These are phyloP conservation scores for Hemileccinum rubropunctum DNA, from an alignment of 768 basidiomycete species.

Conservation along the genomic window DNA sequence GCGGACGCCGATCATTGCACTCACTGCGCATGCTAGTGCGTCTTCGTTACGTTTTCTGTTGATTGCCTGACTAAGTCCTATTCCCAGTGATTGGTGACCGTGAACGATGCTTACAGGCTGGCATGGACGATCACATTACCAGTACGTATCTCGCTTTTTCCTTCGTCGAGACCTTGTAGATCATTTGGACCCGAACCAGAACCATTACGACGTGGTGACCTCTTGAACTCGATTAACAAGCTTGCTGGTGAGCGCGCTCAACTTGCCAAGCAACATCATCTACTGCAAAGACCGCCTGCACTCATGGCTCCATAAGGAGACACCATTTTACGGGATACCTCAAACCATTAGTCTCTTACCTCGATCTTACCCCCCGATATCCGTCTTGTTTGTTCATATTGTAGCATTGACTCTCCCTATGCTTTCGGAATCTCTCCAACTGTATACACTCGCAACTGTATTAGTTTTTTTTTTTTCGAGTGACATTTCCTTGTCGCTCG, in stretches of 20 bases:
- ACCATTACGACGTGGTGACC: slow-evolving; percentile 74
- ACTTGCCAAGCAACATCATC: slow-evolving; percentile 29
- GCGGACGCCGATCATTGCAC: slow-evolving; percentile 88
- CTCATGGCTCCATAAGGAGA: slow-evolving; percentile 24
- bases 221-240: slow-evolving; percentile 79
- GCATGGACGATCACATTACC: slow-evolving; percentile 82
- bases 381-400: slow-evolving; percentile 8
- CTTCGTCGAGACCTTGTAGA: not conserved
- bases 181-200: slow-evolving; percentile 38
- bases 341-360: not conserved
- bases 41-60: slow-evolving; percentile 19
- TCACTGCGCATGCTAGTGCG: slow-evolving; percentile 96
- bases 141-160: slow-evolving; percentile 44
- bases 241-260: slow-evolving; percentile 64
- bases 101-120: slow-evolving; percentile 73
- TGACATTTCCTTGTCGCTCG: not conserved
- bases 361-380: slow-evolving; percentile 13
- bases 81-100: slow-evolving; percentile 82
- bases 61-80: slow-evolving; percentile 6
- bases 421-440: not conserved
- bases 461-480: not conserved
- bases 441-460: slow-evolving; percentile 7
- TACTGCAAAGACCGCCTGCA: slow-evolving; percentile 32
- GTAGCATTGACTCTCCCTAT: slow-evolving; percentile 14
- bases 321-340: slow-evolving; percentile 2